Evolutionary conservation across 73 alveolate genomes (phyloP).

Genomic region (Tetrahymena thermophila): DNA sequence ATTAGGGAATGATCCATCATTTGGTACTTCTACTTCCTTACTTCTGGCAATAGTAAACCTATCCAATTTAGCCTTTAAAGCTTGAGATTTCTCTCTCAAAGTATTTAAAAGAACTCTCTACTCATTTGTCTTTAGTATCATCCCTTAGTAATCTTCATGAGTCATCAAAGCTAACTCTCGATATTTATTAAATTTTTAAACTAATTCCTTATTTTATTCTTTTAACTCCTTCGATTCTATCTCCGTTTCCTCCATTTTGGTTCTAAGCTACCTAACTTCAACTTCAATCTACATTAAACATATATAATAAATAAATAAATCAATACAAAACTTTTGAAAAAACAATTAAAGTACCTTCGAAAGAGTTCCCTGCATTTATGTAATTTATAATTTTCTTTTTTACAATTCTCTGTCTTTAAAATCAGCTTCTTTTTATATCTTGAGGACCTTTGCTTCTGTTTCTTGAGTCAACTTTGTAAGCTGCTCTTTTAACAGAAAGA

Average conservation of each 20-base stretch:
- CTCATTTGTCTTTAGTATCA: not conserved
- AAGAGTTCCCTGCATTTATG: conserved; percentile 9
- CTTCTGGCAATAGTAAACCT: conserved; percentile 30
- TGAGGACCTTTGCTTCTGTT: not conserved
- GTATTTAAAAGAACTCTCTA: not conserved
- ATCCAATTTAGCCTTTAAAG: conserved; percentile 19
- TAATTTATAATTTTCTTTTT: not conserved
- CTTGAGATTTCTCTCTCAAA: conserved; percentile 15
- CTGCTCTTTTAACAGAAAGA: not conserved
- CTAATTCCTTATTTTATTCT: not conserved
- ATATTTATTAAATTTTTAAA: not conserved
- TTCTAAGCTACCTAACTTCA: not conserved
- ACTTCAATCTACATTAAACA: conserved; percentile 4
- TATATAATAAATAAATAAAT: no score
- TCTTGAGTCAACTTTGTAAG: not conserved
- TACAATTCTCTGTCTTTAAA: conserved; percentile 17
- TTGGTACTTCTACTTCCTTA: conserved; percentile 20
- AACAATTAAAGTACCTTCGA: not conserved
- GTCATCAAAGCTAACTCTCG: conserved; percentile 24
- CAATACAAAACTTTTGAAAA: no score
- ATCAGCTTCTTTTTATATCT: not conserved
- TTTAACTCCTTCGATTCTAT: not conserved
- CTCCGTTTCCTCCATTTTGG: conserved; percentile 12
- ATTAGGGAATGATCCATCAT: not conserved
- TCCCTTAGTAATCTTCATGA: conserved; percentile 20